Evolutionary conservation across 2,329 filamentous ascomycete species (phyloP).

Genomic region (Calonectria multiphialidica): DNA sequence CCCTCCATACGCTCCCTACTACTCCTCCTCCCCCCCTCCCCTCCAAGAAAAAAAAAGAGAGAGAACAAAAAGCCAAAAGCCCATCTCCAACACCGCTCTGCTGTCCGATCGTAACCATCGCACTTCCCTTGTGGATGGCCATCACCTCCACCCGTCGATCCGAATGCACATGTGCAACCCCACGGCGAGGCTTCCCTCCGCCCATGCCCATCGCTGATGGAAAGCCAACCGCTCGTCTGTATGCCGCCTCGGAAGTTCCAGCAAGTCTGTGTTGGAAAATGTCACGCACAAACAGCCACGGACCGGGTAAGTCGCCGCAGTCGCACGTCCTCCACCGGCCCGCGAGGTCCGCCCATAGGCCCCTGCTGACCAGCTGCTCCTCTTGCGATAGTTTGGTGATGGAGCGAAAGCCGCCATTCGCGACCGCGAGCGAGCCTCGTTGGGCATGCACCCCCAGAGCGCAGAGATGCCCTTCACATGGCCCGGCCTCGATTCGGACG

Average conservation of each 20-base stretch:
- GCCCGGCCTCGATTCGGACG: constrained; percentile 42
- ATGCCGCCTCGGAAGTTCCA: constrained; percentile 35
- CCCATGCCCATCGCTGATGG: constrained; percentile 42
- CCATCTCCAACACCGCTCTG: not conserved
- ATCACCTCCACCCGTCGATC: constrained; percentile 13
- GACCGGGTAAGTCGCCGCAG: constrained; percentile 49
- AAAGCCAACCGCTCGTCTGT: constrained; percentile 33
- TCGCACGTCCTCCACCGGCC: not conserved
- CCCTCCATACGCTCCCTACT: not conserved
- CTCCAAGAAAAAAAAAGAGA: not conserved
- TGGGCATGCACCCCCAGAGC: constrained; percentile 38
- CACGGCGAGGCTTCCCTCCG: constrained; percentile 31
- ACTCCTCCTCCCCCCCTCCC: not conserved
- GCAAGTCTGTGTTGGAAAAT: constrained; percentile 49
- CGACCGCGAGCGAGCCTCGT: constrained; percentile 49
- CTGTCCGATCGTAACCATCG: constrained; percentile 12
- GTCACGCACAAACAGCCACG: constrained; percentile 51
- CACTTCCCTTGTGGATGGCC: constrained; percentile 17
- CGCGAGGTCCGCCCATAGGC: not conserved
- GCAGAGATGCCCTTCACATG: constrained; percentile 45
- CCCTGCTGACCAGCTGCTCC: constrained; percentile 16
- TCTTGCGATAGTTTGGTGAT: constrained; percentile 50
- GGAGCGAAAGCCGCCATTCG: constrained; percentile 48
- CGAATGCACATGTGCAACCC: constrained; percentile 35
- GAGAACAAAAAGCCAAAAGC: not conserved